Evolutionary conservation across 2,329 filamentous ascomycete genomes (phyloP).

Genomic region (Fusarium protoensiforme): DNA sequence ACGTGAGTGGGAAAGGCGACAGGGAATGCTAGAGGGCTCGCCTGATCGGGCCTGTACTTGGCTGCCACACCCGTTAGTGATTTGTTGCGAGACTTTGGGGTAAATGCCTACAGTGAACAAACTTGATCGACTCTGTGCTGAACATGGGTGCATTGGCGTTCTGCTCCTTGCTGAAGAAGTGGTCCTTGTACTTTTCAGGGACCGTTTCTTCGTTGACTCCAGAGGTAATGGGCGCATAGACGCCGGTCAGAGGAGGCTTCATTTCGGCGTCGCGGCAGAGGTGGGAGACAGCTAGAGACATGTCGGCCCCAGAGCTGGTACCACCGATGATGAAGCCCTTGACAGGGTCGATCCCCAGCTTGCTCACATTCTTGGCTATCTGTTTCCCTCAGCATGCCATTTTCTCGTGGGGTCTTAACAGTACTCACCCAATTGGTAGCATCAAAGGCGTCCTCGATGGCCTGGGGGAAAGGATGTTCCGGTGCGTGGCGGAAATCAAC

Average conservation of each 20-base stretch:
- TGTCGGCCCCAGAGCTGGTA: slow-evolving; percentile 44
- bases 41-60: slow-evolving; percentile 39
- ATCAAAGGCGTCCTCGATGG: slow-evolving; percentile 44
- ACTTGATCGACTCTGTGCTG: slow-evolving; percentile 33
- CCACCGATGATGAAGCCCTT: slow-evolving; percentile 40
- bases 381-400: slow-evolving; percentile 4
- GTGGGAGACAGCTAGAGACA: slow-evolving; percentile 41
- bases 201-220: slow-evolving; percentile 35
- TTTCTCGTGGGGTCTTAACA: background rate
- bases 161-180: slow-evolving; percentile 44
- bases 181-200: slow-evolving; percentile 43
- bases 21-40: slow-evolving; percentile 41
- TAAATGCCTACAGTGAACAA: slow-evolving; percentile 35
- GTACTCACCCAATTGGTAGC: slow-evolving; percentile 39
- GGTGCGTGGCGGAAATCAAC: slow-evolving; percentile 44
- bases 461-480: slow-evolving; percentile 44
- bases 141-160: slow-evolving; percentile 40
- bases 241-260: slow-evolving; percentile 41
- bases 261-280: slow-evolving; percentile 29
- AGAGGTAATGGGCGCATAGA: slow-evolving; percentile 39
- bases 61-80: slow-evolving; percentile 22
- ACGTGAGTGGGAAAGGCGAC: slow-evolving; percentile 31
- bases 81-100: background rate
- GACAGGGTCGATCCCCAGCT: slow-evolving; percentile 39
- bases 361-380: slow-evolving; percentile 31